Conservation (phyloP, 306 rosid genomes). For the Vigna mungo region DNA sequence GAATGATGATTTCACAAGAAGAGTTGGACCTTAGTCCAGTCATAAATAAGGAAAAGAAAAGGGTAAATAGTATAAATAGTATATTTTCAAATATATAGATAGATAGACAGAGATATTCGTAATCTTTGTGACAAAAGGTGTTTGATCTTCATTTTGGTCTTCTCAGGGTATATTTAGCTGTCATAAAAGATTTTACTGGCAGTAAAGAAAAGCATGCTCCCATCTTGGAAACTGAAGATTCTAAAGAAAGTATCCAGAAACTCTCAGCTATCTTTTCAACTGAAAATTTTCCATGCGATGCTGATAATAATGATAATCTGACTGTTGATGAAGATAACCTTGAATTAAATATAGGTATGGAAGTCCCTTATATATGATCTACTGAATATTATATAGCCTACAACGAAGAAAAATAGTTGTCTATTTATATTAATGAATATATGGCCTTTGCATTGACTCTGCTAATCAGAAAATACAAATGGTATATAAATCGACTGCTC, state of each 20-base stretch:
- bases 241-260: slow-evolving; percentile 67
- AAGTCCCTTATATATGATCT: slow-evolving; percentile 25
- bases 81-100: neutral
- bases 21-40: slow-evolving; percentile 43
- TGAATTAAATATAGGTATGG: slow-evolving; percentile 73
- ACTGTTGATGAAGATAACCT: slow-evolving; percentile 55
- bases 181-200: slow-evolving; percentile 81
- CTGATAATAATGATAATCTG: slow-evolving; percentile 54
- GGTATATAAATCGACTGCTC: neutral
- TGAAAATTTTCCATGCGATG: slow-evolving; percentile 56
- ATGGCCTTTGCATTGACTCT: neutral
- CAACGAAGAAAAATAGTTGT: slow-evolving; percentile 1
- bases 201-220: slow-evolving; percentile 71
- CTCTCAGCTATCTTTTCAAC: slow-evolving; percentile 68
- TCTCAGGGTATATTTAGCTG: slow-evolving; percentile 83
- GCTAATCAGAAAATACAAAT: slow-evolving; percentile 10
- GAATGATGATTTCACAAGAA: slow-evolving; percentile 61
- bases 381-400: slow-evolving; percentile 15
- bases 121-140: slow-evolving; percentile 19
- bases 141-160: slow-evolving; percentile 24
- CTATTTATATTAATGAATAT: slow-evolving; percentile 9
- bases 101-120: neutral
- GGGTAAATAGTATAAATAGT: slow-evolving; percentile 49
- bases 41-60: slow-evolving; percentile 82
- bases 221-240: slow-evolving; percentile 60